Conservation (phyloP, 805 yeast genomes). For the Lipomyces yamadae region DNA sequence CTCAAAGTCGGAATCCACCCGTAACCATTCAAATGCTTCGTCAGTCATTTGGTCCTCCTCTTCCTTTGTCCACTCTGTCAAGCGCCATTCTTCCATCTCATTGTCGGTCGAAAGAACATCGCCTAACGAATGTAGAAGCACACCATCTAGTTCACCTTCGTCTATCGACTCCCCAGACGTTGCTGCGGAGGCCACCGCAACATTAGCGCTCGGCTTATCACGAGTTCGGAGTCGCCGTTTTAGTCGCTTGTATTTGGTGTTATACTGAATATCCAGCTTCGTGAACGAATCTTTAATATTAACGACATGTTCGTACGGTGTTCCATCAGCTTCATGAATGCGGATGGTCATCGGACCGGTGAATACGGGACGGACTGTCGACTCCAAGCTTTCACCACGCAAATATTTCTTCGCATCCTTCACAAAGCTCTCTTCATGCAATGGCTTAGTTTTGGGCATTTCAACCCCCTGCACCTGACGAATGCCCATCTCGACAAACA, state of each 20-base stretch:
- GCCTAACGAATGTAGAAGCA: constrained; percentile 66
- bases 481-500: constrained; percentile 92
- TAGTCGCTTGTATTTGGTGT: constrained; percentile 85
- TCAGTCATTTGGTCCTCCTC: constrained; percentile 70
- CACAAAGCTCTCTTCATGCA: constrained; percentile 48
- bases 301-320: constrained; percentile 97
- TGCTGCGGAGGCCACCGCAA: constrained; percentile 25
- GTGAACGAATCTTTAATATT: constrained; percentile 84
- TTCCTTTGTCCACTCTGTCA: constrained; percentile 69
- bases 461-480: constrained; percentile 83
- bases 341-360: constrained; percentile 96
- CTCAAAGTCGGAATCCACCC: constrained; percentile 97
- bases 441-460: constrained; percentile 47
- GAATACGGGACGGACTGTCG: constrained; percentile 53
- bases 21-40: constrained; percentile 96
- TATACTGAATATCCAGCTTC: constrained; percentile 90
- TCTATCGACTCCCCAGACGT: constrained; percentile 23
- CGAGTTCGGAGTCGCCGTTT: constrained; percentile 59
- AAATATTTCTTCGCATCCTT: constrained; percentile 48
- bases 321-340: constrained; percentile 97
- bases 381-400: constrained; percentile 22
- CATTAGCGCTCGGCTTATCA: constrained; percentile 43
- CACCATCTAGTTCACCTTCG: constrained; percentile 41
- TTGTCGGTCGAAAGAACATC: constrained; percentile 67
- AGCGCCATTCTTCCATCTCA: constrained; percentile 73